These are phyloP conservation scores for Corrigiola litoralis DNA, from an alignment of 179 eudicot genomes.

Conservation along the genomic window DNA sequence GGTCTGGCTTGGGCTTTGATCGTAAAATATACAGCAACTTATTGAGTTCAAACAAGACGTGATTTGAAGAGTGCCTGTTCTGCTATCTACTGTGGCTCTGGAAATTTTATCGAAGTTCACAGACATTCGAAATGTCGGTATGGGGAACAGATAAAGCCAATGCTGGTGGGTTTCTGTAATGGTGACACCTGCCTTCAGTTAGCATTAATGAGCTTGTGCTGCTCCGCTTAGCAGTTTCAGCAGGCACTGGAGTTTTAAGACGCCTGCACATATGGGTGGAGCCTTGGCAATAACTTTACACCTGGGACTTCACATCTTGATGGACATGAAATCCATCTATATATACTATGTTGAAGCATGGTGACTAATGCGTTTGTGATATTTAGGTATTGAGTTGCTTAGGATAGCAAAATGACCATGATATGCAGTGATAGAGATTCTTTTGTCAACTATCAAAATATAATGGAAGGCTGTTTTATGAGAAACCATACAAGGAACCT, in stretches of 20 bases:
- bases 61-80: not conserved
- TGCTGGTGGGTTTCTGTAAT: not conserved
- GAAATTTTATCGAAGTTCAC: not conserved
- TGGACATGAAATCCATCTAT: too few relatives aligned
- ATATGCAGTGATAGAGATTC: too few relatives aligned
- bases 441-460: too few relatives aligned
- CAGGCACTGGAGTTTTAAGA: not conserved
- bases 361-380: too few relatives aligned
- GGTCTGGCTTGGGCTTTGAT: conserved; percentile 1
- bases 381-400: too few relatives aligned
- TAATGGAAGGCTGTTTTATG: conserved; percentile 2
- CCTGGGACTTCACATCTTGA: not conserved
- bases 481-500: not conserved
- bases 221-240: not conserved
- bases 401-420: too few relatives aligned
- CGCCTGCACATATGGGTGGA: not conserved
- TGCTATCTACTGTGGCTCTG: not conserved
- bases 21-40: not conserved
- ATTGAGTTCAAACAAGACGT: not conserved
- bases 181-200: not conserved
- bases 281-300: not conserved
- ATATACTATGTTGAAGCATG: not conserved
- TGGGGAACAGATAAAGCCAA: not conserved
- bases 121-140: not conserved
- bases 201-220: not conserved